Evolutionary conservation across 2,329 filamentous ascomycete species (phyloP), one percentile per base, ranked within the genome.

Genomic region (Pseudogymnoascus sp.): DNA sequence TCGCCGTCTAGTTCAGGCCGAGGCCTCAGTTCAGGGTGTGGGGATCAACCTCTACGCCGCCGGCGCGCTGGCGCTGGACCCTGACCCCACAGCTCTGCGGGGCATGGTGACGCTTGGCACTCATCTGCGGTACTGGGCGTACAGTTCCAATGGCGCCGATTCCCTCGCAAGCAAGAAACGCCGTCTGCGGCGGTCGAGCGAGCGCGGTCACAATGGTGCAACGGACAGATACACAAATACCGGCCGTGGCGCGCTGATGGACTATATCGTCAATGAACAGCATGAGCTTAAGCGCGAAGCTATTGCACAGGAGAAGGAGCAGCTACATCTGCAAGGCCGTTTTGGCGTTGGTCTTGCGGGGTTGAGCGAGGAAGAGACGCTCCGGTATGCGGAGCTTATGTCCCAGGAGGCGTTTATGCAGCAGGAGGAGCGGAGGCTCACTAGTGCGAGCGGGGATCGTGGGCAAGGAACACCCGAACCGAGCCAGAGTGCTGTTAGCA

Each of bases 51-150:
- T 91, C 69, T 90, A 88, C 66, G 89, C 91, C 28, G 91, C 91
- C 2, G 88, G 92, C 1, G 91, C 92, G 13, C 89, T 97, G 62
- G 87, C 83, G 66, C 81, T 99, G 1, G 95, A 99, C 69, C 90
- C 93, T 0, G 91, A 97, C 70, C 85, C 95, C 23, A 93, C 91
- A 0, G 81, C 89, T 0, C 82, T 99, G 13, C 87, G 93, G 36
- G 95, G 95, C 5, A 86, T 96, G 65, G 87, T 97, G 1, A 89
- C 93, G 0, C 86, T 96, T 61, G 95, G 95, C 10, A 90, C 89
- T 0, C 89, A 93, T 71, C 78, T 99, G 17, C 89, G 91, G 11
- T 97, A 92, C 74, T 99, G 95, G 95, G 87, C 90, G 3, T 97
- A 96, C 73, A 96, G 90, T 74, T 93, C 92, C n/a, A 83, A 83